Base-by-base conservation (phyloP, 2,329 filamentous ascomycete genomes). In the Ophiostoma populinum region DNA sequence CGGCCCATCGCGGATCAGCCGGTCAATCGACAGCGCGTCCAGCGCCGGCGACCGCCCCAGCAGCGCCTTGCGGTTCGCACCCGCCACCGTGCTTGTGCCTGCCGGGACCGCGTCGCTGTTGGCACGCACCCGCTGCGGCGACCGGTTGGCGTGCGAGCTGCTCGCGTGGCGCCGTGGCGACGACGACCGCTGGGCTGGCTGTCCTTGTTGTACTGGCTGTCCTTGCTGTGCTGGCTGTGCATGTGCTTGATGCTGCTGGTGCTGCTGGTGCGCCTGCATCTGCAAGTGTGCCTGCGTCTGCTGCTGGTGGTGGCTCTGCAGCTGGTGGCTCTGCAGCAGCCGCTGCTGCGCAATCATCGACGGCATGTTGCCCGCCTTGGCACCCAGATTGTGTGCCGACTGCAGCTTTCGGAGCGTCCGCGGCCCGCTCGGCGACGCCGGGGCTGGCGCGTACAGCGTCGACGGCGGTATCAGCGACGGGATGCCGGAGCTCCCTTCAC, bases 1-100 rank as follows among this genome's bases (percentile, higher is more conserved):
- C 2, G 85, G 82, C 0, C 85, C 86, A 42, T 87, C 82, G 45
- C 81, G 73, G 31, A 94, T 63, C 30, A 92, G 65, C 43, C 72
- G 64, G 50, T 92, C 82, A 19, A 94, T 56, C 16, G 70, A 68
- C 48, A 77, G 57, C 38, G 61, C 56, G 46, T 75, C 68, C 18
- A 68, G 61, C 42, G 54, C 56, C 27, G 51, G 62, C 47, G 51
- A 63, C 55, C 51, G 65, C 46, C 40, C 63, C 46, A 51, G 53
- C 46, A 45, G 58, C 44, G 46, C 62, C 51, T 58, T 64, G 53
- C 55, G 54, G n/a, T 53, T 54, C 42, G 53, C 42, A 41, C 52
- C 48, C 8, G 51, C 49, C 22, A 53, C 46, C 40, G 53, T 39
- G 15, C 17, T 32, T 13, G 47, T 51, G 47, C 54, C 53, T 13